These are phyloP conservation scores for Sonneratia alba DNA, from an alignment of 345 rosid species.

Conservation along the genomic window DNA sequence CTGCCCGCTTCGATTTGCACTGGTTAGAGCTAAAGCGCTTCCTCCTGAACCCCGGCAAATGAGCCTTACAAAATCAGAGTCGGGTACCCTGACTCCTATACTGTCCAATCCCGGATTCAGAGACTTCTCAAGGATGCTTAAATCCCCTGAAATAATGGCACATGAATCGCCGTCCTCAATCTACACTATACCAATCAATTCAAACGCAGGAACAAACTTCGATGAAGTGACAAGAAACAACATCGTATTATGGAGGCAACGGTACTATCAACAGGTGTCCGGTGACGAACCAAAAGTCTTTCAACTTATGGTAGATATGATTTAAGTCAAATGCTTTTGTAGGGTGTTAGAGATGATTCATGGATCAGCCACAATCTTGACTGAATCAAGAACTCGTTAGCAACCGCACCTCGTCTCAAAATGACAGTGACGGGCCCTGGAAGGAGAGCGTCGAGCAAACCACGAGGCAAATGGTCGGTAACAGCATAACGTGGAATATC, in stretches of 20 bases:
- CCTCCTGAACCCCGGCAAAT: constrained; percentile 64
- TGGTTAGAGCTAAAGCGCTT: constrained; percentile 80
- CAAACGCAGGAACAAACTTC: not conserved
- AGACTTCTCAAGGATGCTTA: constrained; percentile 72
- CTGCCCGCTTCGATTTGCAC: constrained; percentile 83
- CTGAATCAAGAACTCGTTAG: not conserved
- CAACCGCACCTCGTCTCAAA: constrained; percentile 51
- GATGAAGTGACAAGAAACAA: not conserved
- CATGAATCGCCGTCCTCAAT: not conserved
- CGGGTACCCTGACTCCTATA: constrained; percentile 79
- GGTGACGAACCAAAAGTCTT: not conserved
- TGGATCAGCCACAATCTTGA: not conserved
- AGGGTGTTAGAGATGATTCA: not conserved
- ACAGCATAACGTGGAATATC: constrained; percentile 58
- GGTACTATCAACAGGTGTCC: not conserved
- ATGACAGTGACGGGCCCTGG: constrained; percentile 92
- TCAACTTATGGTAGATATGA: not conserved
- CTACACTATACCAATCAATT: not conserved
- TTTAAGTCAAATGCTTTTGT: not conserved
- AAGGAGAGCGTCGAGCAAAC: constrained; percentile 66
- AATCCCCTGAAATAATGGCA: constrained; percentile 54
- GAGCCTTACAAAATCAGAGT: constrained; percentile 55
- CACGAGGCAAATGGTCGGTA: constrained; percentile 62
- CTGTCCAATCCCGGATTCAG: constrained; percentile 70
- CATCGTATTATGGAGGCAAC: not conserved